Evolutionary conservation across 139 green algal species (phyloP), one percentile per base, ranked within the genome.

Genomic region (Haematococcus lacustris): DNA sequence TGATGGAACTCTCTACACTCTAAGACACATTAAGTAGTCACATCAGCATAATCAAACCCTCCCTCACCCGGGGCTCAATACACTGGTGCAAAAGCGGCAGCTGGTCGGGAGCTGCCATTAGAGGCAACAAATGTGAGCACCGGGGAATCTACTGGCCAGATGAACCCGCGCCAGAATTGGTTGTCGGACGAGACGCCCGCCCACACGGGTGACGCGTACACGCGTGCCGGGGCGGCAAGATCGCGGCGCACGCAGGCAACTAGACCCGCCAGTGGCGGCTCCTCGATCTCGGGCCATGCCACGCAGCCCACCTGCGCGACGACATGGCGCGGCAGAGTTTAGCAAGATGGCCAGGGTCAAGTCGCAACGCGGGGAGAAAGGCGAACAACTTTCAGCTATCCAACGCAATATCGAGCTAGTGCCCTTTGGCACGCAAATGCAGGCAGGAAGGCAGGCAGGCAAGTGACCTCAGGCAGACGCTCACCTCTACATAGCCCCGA

Each of bases 81-180:
- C 17, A 63, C 53, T 33, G 4, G 7, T 63, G 53, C 26, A 13
- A n/a, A 6, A 3, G 7, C 17, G 53, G 53, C 26, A 13, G 47
- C 17, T 63, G 53, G 53, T 26, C 53, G 32, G 53, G 4, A 37
- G 53, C 53, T n/a, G 63, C 63, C 38, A 35, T 69, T 69, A 25
- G 13, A n/a, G 9, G 86, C 87, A 4, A 92, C 51, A 41, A 93
- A 92, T 0, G 83, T 90, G 50, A 71, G 53, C 38, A 78, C 67
- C 1, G 72, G 62, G 66, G 87, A 87, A 79, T 90, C 87, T 9
- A 91, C 78, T 60, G 75, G 89, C 90, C 91, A 96, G 9, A 94
- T 38, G 47, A 73, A 80, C 41, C 76, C 80, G 65, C 87, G 81
- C 91, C 91, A 96, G 51, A 88, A 85, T 7, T 83, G 64, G 68